Percentiles rank a stretch among this genome's conserved stretches.
phyloP scores from a whole-genome alignment of 2,329 filamentous ascomycete species.

The Colletotrichum sp. region DNA sequence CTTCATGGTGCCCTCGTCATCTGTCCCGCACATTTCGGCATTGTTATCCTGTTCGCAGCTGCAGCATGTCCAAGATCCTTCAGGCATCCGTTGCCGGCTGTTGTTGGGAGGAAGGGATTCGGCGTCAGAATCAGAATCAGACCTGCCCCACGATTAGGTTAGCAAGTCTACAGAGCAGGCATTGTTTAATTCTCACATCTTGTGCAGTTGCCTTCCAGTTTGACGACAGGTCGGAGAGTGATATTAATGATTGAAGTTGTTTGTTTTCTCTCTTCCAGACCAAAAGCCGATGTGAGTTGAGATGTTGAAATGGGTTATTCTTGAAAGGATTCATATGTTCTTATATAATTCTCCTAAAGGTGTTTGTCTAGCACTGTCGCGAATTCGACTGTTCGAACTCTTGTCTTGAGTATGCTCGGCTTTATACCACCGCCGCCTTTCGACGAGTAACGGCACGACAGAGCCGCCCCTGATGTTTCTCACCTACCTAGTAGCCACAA shows the following conservation, averaged over 20 bases:
- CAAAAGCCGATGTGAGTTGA: neutral
- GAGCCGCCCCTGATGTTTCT: neutral
- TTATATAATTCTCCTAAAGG: neutral
- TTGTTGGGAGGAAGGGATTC: neutral
- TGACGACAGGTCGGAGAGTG: neutral
- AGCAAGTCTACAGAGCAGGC: neutral
- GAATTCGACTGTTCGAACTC: neutral
- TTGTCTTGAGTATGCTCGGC: neutral
- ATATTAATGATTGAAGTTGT: neutral
- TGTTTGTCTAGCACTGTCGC: neutral
- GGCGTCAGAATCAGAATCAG: neutral
- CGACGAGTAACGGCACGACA: neutral
- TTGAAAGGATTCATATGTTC: neutral
- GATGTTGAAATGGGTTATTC: neutral
- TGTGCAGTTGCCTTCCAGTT: neutral
- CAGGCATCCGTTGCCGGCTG: neutral
- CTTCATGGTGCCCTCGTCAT: neutral
- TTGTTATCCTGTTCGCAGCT: neutral
- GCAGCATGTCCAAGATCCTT: constrained; percentile 1
- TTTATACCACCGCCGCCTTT: neutral
- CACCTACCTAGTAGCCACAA: neutral
- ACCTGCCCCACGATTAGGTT: neutral
- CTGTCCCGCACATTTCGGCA: neutral
- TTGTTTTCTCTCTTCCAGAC: neutral
- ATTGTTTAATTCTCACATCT: neutral